Base-by-base conservation (phyloP, 2,329 filamentous ascomycete species). In the Trichoderma sp. region DNA sequence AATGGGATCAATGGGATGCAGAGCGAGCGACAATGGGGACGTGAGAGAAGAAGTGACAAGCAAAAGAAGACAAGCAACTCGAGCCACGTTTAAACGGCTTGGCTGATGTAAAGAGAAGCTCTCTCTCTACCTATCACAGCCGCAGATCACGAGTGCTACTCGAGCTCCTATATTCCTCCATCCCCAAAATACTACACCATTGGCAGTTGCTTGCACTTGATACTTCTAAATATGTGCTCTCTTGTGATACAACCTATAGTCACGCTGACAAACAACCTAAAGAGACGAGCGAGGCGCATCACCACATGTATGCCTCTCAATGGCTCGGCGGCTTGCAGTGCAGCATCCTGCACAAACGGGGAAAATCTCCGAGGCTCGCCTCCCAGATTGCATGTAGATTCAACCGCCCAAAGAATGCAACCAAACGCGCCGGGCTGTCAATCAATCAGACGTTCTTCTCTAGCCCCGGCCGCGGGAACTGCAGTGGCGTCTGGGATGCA, bases 401-500 rank as follows among this genome's bases (percentile, higher is more conserved):
- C 44, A 48, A 19, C 30, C 30, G 7, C 7, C 12, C 45, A 19
- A n/a, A 28, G 3, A 17, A 61, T 52, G 59, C n/a, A 55, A 26
- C 17, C 5, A 54, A 26, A 28, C n/a, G 21, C n/a, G 6, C 59
- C 17, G 17, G 17, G 12, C 30, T 48, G 15, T 48, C 12, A 34
- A n/a, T 45, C 24, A 61, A 44, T 39, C 34, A 45, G 26, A n/a
- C 39, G 28, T 17, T 47, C 12, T 47, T 48, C n/a, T 63, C 47
- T 63, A 63, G 59, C 15, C 34, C 26, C 50, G 48, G 50, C 50
- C 17, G 44, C 14, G 39, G 55, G 55, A 62, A 26, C 59, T 41
- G 48, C 59, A 26, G 59, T 63, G 59, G 59, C 59, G 59, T 63
- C 39, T 34, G 28, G 59, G 59, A 63, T 63, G 56, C 56, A 48